Evolutionary conservation across 306 rosid species (phyloP).

Genomic region (Astragalus glycyphyllos): DNA sequence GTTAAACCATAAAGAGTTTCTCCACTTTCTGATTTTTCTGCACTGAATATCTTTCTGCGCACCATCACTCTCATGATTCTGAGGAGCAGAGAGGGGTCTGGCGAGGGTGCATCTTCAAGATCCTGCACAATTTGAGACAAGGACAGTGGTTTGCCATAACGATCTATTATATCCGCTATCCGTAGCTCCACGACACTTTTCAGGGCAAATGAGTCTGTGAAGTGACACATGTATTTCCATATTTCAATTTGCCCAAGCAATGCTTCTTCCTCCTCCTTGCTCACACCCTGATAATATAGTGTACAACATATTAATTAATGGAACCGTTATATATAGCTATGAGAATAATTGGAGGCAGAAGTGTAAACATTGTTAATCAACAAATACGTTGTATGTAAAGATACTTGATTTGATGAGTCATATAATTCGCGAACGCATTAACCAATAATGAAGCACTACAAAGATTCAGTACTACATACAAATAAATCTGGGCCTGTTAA

Average conservation of each 20-base stretch:
- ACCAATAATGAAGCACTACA: neutral
- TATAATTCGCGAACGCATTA: too few relatives aligned
- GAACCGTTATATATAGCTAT: too few relatives aligned
- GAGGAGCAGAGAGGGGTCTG: slow-evolving; percentile 35
- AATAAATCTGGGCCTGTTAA: neutral
- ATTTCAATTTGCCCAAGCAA: slow-evolving; percentile 52
- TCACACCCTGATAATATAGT: slow-evolving; percentile 24
- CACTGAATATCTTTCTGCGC: slow-evolving; percentile 50
- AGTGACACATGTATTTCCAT: slow-evolving; percentile 51
- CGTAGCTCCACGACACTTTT: slow-evolving; percentile 48
- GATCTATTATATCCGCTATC: slow-evolving; percentile 52
- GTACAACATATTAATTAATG: neutral
- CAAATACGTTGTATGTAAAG: too few relatives aligned
- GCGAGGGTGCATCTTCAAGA: slow-evolving; percentile 49
- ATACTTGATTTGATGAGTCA: too few relatives aligned
- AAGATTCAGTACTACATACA: neutral
- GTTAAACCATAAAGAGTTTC: slow-evolving; percentile 48
- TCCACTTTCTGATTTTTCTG: slow-evolving; percentile 34
- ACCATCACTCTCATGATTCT: slow-evolving; percentile 53
- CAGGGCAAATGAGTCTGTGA: slow-evolving; percentile 50
- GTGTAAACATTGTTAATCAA: too few relatives aligned
- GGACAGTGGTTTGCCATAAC: slow-evolving; percentile 44
- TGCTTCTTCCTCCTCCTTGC: slow-evolving; percentile 46
- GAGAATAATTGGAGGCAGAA: too few relatives aligned
- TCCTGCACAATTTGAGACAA: slow-evolving; percentile 39